Conservation (phyloP, 192 early-diverging fungal genomes). For the Coemansia sp. region DNA sequence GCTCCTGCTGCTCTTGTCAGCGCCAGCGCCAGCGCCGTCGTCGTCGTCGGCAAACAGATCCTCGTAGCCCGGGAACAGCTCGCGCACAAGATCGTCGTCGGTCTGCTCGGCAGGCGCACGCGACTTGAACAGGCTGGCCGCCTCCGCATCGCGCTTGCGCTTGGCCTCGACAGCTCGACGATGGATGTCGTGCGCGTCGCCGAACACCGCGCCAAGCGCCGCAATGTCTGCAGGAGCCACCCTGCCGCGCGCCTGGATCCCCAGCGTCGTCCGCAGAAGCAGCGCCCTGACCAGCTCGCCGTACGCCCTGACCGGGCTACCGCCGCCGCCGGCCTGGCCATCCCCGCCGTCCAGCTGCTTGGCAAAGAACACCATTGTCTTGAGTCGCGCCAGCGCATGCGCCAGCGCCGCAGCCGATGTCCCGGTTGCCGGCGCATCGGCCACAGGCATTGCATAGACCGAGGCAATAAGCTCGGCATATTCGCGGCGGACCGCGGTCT, state of each 20-base stretch:
- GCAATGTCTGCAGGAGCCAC: conserved; percentile 24
- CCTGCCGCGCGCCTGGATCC: conserved; percentile 37
- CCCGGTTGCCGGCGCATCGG: background rate
- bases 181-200: conserved; percentile 44
- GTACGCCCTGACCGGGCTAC: conserved; percentile 22
- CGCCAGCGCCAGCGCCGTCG: background rate
- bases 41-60: conserved; percentile 59
- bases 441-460: conserved; percentile 36
- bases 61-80: conserved; percentile 84
- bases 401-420: conserved; percentile 9
- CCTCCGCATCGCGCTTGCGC: conserved; percentile 34
- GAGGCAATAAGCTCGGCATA: conserved; percentile 8
- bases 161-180: conserved; percentile 32
- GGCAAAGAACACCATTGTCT: conserved; percentile 30
- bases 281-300: conserved; percentile 31
- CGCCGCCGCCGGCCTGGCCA: background rate
- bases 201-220: conserved; percentile 26
- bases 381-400: conserved; percentile 22
- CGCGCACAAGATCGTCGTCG: conserved; percentile 68
- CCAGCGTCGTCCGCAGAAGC: conserved; percentile 18
- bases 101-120: conserved; percentile 55
- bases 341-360: background rate
- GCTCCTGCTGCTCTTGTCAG: background rate
- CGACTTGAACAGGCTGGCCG: conserved; percentile 36
- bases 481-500: background rate